Evolutionary conservation across 2,329 filamentous ascomycete genomes (phyloP), one percentile per base, ranked within the genome.

Genomic region (Colletotrichum salicis): DNA sequence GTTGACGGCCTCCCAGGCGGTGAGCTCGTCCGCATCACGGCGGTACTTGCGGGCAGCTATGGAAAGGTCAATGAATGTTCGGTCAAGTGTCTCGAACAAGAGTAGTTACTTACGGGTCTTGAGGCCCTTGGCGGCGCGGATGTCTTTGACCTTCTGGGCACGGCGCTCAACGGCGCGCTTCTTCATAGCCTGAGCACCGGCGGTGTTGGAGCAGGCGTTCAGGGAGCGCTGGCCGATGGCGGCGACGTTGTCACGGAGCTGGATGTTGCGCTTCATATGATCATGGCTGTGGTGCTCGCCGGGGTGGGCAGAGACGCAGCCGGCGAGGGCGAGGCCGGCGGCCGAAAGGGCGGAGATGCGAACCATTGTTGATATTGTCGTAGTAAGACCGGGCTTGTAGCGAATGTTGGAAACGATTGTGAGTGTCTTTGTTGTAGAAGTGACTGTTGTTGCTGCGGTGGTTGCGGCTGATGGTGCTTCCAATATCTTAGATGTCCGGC

Each of bases 81-180:
- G 19, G 7, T 6, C 1, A 22, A n/a, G 15, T 35, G 4, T 31
- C 13, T 37, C 5, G 22, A 8, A n/a, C 35, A 29, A 15, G 31
- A 15, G 15, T 2, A n/a, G 24, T 15, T 27, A 63, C 66, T 59
- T 27, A 70, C 67, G 67, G 29, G 67, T 10, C 37, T 51, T 70
- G 48, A 70, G 67, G 19, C 67, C 67, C 62, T 60, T 66, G 78
- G 82, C 82, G 74, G 81, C 72, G 55, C 83, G 81, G 63, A 85
- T 76, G 48, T 79, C 76, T 70, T 82, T 78, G 37, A 84, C 81
- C 51, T 78, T 78, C 45, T 81, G 78, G 45, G 78, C 80, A 62
- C 84, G 83, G 51, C 84, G 83, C 71, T 81, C 76, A 72, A 84
- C 76, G 61, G 83, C 82, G n/a, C 80, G 79, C 57, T 78, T 74